Evolutionary conservation across 179 eudicot species (phyloP).

Genomic region (Beta macrorhiza): DNA sequence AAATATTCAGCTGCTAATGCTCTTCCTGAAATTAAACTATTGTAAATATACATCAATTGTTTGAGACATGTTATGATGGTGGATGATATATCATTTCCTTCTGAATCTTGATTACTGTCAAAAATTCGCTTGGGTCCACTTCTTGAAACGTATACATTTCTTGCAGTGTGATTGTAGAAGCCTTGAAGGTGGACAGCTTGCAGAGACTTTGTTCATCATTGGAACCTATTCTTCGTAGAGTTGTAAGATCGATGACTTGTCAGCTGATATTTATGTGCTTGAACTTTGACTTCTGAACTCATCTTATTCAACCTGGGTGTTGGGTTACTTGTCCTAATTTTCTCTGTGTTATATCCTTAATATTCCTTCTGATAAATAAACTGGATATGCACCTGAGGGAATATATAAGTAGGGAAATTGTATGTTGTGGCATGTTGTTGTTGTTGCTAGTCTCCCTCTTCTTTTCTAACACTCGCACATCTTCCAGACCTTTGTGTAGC

Average conservation of each 20-base stretch:
- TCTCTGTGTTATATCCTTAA: neutral
- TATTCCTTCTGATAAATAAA: neutral
- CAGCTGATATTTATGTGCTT: neutral
- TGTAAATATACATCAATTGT: neutral
- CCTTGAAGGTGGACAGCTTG: constrained; percentile 87
- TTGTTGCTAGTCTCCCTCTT: neutral
- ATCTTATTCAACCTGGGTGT: neutral
- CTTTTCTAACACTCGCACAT: neutral
- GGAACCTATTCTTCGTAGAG: constrained; percentile 95
- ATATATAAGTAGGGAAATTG: neutral
- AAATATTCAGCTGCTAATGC: neutral
- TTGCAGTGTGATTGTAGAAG: constrained; percentile 92
- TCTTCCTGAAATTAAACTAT: neutral
- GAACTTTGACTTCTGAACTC: neutral
- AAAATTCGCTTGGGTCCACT: neutral
- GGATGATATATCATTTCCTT: constrained; percentile 2
- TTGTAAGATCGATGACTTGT: constrained; percentile 51
- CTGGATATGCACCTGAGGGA: neutral
- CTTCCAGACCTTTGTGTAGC: neutral
- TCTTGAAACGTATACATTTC: constrained; percentile 18
- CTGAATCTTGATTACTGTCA: neutral
- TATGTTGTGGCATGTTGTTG: neutral
- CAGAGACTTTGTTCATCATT: constrained; percentile 90
- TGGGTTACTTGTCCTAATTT: neutral
- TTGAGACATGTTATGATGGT: constrained; percentile 6